Evolutionary conservation across 1,284 basidiomycete species (phyloP).

Genomic region (Trametes hirsuta): DNA sequence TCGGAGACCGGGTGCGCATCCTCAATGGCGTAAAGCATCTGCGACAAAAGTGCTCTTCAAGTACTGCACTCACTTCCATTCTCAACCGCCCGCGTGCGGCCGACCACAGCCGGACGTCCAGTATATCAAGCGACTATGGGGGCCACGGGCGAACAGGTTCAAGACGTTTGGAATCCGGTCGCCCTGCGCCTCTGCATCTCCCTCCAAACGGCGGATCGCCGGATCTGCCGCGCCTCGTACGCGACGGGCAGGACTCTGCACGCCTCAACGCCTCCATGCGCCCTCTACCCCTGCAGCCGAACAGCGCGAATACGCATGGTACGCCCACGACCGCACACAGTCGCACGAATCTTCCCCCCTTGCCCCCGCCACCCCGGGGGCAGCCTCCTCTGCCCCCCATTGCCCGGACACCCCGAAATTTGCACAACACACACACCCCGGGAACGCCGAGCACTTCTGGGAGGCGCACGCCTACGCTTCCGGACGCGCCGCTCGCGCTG

Average conservation of each 20-base stretch:
- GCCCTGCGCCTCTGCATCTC: constrained; percentile 72
- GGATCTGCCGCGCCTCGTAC: constrained; percentile 68
- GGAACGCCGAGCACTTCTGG: constrained; percentile 37
- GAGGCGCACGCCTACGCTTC: constrained; percentile 60
- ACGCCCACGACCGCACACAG: constrained; percentile 40
- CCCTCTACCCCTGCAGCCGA: constrained; percentile 44
- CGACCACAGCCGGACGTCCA: constrained; percentile 31
- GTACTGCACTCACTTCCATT: constrained; percentile 31
- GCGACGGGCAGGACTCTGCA: constrained; percentile 66
- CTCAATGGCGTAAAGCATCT: constrained; percentile 82
- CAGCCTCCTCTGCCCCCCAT: constrained; percentile 61
- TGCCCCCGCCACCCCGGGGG: constrained; percentile 66
- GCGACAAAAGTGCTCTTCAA: constrained; percentile 55
- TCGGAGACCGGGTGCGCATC: constrained; percentile 89
- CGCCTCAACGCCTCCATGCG: constrained; percentile 40
- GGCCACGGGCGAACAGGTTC: constrained; percentile 22
- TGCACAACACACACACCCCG: constrained; percentile 23
- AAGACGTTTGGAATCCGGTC: constrained; percentile 52
- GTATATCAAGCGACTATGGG: constrained; percentile 28
- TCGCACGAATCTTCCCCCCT: constrained; percentile 59
- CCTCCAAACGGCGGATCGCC: constrained; percentile 45
- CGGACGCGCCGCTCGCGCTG: constrained; percentile 55
- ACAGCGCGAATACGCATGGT: constrained; percentile 32
- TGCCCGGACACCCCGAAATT: constrained; percentile 30
- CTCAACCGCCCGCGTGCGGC: constrained; percentile 28